phyloP scores from a whole-genome alignment of 2,329 filamentous ascomycete species.

The Cadophora sp. region DNA sequence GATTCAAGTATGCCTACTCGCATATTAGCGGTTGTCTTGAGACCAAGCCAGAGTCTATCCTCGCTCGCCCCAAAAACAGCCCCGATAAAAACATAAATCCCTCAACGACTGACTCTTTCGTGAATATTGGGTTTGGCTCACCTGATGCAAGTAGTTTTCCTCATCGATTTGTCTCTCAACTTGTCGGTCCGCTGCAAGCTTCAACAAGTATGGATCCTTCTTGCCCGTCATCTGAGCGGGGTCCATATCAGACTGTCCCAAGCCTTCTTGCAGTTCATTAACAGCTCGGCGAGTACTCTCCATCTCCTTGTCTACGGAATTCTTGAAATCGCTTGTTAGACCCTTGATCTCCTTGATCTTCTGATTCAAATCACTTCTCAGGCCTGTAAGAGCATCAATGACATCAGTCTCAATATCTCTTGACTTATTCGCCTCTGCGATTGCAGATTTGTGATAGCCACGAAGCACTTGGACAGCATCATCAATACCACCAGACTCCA shows the following conservation, averaged over 20 bases:
- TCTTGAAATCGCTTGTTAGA: conserved; percentile 94
- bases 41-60: neutral
- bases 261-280: conserved; percentile 78
- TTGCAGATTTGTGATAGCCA: conserved; percentile 80
- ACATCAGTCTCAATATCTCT: conserved; percentile 92
- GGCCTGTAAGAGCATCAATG: conserved; percentile 81
- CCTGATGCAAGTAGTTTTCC: conserved; percentile 94
- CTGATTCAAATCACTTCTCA: conserved; percentile 87
- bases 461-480: conserved; percentile 84
- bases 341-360: conserved; percentile 99
- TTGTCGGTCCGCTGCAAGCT: conserved; percentile 85
- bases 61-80: neutral
- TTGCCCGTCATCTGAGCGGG: conserved; percentile 78
- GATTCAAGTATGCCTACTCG: conserved; percentile 83
- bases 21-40: conserved; percentile 30
- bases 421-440: conserved; percentile 85
- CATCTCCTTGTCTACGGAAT: conserved; percentile 94
- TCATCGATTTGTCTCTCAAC: conserved; percentile 93
- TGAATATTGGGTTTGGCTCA: conserved; percentile 50
- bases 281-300: conserved; percentile 83
- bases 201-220: conserved; percentile 89
- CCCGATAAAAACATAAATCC: neutral
- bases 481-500: conserved; percentile 81
- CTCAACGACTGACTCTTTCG: neutral
- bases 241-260: conserved; percentile 82